Percentiles rank a stretch among this genome's conserved stretches.
phyloP scores from a whole-genome alignment of 768 basidiomycete genomes.

The Podaxis sp. region DNA sequence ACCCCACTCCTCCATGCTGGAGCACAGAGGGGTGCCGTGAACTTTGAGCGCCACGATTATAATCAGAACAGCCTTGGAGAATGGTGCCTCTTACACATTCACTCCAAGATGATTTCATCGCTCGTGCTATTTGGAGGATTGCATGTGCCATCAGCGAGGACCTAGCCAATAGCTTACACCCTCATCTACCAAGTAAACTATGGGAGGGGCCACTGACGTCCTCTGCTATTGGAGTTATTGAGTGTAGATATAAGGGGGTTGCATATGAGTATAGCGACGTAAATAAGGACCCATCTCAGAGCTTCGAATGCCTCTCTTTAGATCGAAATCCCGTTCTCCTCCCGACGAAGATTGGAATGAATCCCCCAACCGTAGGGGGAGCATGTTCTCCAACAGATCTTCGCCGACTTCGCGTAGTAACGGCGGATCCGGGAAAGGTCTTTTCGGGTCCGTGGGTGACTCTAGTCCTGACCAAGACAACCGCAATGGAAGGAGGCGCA shows the following conservation, averaged over 20 bases:
- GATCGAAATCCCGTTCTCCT: slow-evolving; percentile 17
- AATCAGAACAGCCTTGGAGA: neutral
- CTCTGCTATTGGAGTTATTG: neutral
- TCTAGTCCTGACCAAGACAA: slow-evolving; percentile 14
- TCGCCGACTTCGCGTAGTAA: slow-evolving; percentile 18
- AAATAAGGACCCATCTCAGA: neutral
- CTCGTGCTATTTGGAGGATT: neutral
- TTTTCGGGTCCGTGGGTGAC: slow-evolving; percentile 22
- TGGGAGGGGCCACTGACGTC: slow-evolving; percentile 7
- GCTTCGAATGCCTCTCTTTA: slow-evolving; percentile 26
- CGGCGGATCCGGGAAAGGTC: slow-evolving; percentile 14
- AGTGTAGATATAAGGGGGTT: slow-evolving; percentile 7
- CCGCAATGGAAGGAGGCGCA: slow-evolving; percentile 12
- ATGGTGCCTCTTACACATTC: neutral
- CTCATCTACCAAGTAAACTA: neutral
- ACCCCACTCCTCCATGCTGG: neutral
- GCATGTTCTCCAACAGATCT: slow-evolving; percentile 25
- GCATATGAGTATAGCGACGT: neutral
- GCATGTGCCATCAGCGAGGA: neutral
- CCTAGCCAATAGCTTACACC: neutral
- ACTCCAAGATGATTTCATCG: slow-evolving; percentile 4
- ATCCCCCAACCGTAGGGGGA: slow-evolving; percentile 23
- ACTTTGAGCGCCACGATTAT: neutral
- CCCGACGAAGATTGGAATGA: neutral
- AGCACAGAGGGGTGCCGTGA: neutral